Percentiles rank a stretch among this genome's conserved stretches.
Evolutionary conservation across 1,284 basidiomycete genomes (phyloP).

Genomic region (Boletus smithii): DNA sequence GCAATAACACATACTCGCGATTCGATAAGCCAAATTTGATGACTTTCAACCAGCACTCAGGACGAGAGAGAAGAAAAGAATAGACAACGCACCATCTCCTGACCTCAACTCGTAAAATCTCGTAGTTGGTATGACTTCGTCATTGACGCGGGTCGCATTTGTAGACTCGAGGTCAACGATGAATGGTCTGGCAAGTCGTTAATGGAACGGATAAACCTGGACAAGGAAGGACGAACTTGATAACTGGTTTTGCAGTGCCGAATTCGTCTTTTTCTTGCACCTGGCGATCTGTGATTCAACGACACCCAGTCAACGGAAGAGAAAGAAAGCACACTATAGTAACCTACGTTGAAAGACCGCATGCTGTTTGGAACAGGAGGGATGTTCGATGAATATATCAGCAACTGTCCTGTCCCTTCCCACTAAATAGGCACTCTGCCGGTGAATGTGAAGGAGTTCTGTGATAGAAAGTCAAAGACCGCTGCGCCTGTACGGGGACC

Average conservation of each 20-base stretch:
- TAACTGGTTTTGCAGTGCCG: constrained; percentile 68
- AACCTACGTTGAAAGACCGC: constrained; percentile 88
- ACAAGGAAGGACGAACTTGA: constrained; percentile 62
- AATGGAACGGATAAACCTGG: constrained; percentile 4
- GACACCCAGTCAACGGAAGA: constrained; percentile 10
- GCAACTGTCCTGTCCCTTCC: constrained; percentile 86
- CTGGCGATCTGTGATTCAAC: constrained; percentile 63
- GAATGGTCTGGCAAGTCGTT: constrained; percentile 65
- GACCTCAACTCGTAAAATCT: constrained; percentile 89
- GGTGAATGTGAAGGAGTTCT: constrained; percentile 89
- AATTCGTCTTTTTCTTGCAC: constrained; percentile 86
- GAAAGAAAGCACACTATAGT: neutral
- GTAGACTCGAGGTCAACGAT: constrained; percentile 97
- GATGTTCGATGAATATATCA: constrained; percentile 91
- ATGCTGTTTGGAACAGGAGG: constrained; percentile 98
- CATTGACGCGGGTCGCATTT: constrained; percentile 92
- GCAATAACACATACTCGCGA: constrained; percentile 85
- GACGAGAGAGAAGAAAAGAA: neutral
- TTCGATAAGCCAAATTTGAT: constrained; percentile 88
- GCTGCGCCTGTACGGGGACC: neutral
- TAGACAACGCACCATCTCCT: constrained; percentile 69
- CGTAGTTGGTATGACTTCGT: constrained; percentile 77
- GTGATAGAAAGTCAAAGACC: constrained; percentile 6
- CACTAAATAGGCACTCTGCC: constrained; percentile 92
- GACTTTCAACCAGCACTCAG: constrained; percentile 49